Percentiles rank a stretch among this genome's conserved stretches.
phyloP scores from a whole-genome alignment of 768 basidiomycete species.

The Suillus paluster region DNA sequence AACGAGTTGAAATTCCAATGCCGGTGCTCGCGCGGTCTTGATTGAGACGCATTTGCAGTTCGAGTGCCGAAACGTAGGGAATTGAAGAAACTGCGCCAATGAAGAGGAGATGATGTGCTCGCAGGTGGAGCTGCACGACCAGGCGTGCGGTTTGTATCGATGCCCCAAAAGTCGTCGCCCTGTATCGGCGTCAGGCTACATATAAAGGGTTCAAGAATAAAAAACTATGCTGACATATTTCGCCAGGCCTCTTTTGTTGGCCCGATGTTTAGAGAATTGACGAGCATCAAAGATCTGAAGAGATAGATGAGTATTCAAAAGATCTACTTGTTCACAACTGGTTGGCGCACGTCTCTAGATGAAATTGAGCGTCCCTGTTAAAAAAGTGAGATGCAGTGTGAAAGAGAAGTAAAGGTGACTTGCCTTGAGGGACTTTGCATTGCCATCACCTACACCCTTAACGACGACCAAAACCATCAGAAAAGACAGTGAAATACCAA shows the following conservation, averaged over 20 bases:
- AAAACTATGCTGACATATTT: not conserved
- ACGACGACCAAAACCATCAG: not conserved
- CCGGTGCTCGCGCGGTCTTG: no score
- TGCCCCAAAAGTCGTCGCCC: not conserved
- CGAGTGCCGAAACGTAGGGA: not conserved
- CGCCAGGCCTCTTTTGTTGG: not conserved
- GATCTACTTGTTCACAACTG: not conserved
- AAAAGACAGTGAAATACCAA: not conserved
- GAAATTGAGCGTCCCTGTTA: not conserved
- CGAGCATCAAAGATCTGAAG: not conserved
- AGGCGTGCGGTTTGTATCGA: not conserved
- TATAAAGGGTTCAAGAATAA: not conserved
- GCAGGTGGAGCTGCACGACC: not conserved
- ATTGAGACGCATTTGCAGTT: no score
- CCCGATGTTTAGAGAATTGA: not conserved
- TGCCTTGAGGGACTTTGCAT: not conserved
- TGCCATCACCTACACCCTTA: no score
- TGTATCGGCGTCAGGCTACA: not conserved
- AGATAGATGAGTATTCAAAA: not conserved
- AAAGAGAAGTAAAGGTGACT: not conserved
- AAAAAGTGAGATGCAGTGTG: not conserved
- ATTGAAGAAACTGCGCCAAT: not conserved
- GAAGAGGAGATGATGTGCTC: not conserved
- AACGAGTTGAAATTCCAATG: no score
- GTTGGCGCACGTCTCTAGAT: not conserved